Conservation (phyloP, 2,329 filamentous ascomycete genomes). For the Sporothrix variecibatus region DNA sequence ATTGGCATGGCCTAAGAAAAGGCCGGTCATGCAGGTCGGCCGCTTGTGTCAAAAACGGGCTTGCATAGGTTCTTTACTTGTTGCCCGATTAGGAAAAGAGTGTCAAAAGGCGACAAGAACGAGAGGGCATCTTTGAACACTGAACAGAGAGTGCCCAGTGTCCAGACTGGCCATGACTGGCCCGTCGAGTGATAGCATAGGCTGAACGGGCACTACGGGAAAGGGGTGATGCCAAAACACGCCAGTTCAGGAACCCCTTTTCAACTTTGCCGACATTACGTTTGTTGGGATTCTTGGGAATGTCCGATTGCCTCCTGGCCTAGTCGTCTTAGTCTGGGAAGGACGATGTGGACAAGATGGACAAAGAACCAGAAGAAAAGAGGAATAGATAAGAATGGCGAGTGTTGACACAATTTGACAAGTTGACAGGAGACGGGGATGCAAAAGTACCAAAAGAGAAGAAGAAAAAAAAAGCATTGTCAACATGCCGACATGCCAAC, state of each 20-base stretch:
- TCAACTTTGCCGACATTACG: background rate
- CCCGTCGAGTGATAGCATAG: background rate
- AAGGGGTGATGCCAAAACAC: background rate
- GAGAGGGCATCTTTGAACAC: background rate
- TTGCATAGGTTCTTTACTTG: constrained; percentile 11
- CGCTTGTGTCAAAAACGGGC: background rate
- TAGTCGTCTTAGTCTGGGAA: constrained; percentile 9
- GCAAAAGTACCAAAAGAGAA: background rate
- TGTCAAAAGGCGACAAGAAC: background rate
- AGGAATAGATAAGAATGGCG: background rate
- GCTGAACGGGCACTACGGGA: constrained; percentile 10
- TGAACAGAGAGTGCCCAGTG: background rate
- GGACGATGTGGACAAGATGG: background rate
- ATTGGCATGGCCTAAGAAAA: background rate
- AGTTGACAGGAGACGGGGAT: background rate
- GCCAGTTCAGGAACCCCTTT: background rate
- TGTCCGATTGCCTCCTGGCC: background rate
- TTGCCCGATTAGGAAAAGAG: constrained; percentile 21
- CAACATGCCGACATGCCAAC: background rate
- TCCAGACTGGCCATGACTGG: background rate
- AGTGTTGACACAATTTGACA: background rate
- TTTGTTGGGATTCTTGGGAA: background rate
- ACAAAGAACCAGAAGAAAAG: no score
- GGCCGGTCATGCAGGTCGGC: background rate
- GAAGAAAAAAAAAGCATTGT: background rate